phyloP scores from a whole-genome alignment of 2,329 filamentous ascomycete species.

The Rhexocercosporidium sp. region DNA sequence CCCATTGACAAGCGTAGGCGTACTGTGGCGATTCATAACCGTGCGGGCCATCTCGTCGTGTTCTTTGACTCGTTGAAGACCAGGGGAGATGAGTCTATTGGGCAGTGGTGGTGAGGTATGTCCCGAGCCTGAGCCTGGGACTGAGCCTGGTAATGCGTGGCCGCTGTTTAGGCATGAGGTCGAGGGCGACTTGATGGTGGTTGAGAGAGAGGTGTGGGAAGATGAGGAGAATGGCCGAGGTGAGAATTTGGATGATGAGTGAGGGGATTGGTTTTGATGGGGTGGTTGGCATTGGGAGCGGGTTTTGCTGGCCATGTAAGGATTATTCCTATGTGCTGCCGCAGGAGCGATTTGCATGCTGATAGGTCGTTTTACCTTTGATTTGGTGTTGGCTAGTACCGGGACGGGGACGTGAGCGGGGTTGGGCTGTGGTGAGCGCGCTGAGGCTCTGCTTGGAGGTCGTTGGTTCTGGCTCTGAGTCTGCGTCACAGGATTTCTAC shows the following conservation, averaged over 20 bases:
- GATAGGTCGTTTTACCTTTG: conserved; percentile 28
- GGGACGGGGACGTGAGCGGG: conserved; percentile 13
- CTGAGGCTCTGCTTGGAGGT: conserved; percentile 2
- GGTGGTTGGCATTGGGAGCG: conserved; percentile 43
- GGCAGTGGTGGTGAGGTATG: background rate
- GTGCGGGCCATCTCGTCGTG: conserved; percentile 22
- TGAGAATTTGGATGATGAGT: background rate
- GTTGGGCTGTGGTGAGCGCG: background rate
- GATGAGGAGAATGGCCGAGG: background rate
- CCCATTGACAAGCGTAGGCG: conserved; percentile 37
- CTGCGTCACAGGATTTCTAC: background rate
- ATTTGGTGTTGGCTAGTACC: conserved; percentile 27
- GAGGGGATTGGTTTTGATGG: conserved; percentile 39
- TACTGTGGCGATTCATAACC: conserved; percentile 33
- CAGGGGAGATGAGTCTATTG: conserved; percentile 11
- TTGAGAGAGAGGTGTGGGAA: background rate
- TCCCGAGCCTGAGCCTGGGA: background rate
- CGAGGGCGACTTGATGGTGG: background rate
- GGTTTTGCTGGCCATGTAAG: background rate
- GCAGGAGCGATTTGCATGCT: conserved; percentile 31
- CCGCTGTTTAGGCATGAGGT: background rate
- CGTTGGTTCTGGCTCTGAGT: background rate
- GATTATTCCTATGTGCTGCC: background rate
- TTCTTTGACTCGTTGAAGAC: conserved; percentile 17
- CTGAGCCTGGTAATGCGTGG: too few species aligned